Base-by-base conservation (phyloP, 2,329 filamentous ascomycete species). In the Aureobasidium musti region DNA sequence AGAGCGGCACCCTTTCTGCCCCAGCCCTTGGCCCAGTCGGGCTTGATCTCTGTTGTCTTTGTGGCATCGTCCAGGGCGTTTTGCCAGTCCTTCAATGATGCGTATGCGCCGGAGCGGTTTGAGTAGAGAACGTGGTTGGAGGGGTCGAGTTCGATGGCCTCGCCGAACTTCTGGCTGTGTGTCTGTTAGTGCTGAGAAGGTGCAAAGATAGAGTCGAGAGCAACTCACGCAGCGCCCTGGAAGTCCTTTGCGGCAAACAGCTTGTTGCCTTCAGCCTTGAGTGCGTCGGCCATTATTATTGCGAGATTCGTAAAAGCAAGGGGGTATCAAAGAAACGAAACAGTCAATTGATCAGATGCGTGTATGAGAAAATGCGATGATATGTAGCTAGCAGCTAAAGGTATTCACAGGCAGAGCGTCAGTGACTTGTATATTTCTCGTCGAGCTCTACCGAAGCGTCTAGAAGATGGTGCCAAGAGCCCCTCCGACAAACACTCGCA, bases 181-280 rank as follows among this genome's bases (percentile, higher is more conserved):
- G 37, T n/a, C 28, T 41, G 54, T 68, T 47, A 71, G 67, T 43
- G 56, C 69, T n/a, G 23, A 2, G 35, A 21, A 68, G 72, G 71
- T 33, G 52, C 68, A 43, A 63, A 49, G 67, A 7, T 14, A n/a
- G 4, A 41, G 4, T 23, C 10, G 5, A 3, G 6, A 39, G 37
- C 54, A 41, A 87, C 91, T 81, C 86, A 98, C 94, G 97, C 87
- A 76, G 95, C 95, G 79, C 94, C 92, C 75, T 92, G 86, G 79
- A 97, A 99, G 81, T 98, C 92, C 86, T 98, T 98, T 70, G 91
- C 92, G 71, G 92, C 90, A 80, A 99, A 99, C 80, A 96, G 93
- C 84, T 96, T 96, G 85, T 99, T 99, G 83, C 94, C 95, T 78
- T 95, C 90, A 75, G 93, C 92, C 85, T 99, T 99, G 75, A 99